phyloP scores from a whole-genome alignment of 768 basidiomycete species.

The Albatrellus ellisii region DNA sequence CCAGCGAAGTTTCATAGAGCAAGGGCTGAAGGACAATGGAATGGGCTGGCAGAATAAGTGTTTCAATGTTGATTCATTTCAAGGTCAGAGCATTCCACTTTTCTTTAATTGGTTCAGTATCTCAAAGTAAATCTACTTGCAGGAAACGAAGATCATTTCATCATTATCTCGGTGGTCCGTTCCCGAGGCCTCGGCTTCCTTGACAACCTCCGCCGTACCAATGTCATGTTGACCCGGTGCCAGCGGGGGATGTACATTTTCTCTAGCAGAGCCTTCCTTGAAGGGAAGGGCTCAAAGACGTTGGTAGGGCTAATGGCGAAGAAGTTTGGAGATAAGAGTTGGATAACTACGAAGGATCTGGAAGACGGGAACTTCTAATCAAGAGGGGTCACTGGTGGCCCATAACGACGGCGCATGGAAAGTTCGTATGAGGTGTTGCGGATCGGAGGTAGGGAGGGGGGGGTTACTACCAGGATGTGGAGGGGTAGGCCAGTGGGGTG shows the following conservation, averaged over 20 bases:
- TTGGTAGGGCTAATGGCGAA: slow-evolving; percentile 29
- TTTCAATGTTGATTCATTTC: slow-evolving; percentile 72
- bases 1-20: slow-evolving; percentile 50
- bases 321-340: slow-evolving; percentile 22
- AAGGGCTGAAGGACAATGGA: slow-evolving; percentile 32
- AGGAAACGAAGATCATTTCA: slow-evolving; percentile 78
- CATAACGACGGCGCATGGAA: no score
- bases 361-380: slow-evolving; percentile 26
- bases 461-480: no score
- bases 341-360: slow-evolving; percentile 24
- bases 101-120: slow-evolving; percentile 2
- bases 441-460: no score
- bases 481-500: no score
- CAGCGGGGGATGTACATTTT: slow-evolving; percentile 69
- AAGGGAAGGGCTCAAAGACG: slow-evolving; percentile 33
- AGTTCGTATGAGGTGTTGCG: no score
- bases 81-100: slow-evolving; percentile 35
- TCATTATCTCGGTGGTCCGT: slow-evolving; percentile 61
- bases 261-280: slow-evolving; percentile 46
- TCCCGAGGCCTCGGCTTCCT: slow-evolving; percentile 57
- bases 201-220: slow-evolving; percentile 48
- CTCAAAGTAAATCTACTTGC: slow-evolving; percentile 2
- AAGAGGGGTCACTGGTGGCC: no score
- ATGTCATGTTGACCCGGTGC: slow-evolving; percentile 83
- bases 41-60: slow-evolving; percentile 55